A percentile compares a stretch with the other conserved stretches of the same genome.
Evolutionary conservation across 2,329 filamentous ascomycete genomes (phyloP).

Genomic region (Penicillium italicum): DNA sequence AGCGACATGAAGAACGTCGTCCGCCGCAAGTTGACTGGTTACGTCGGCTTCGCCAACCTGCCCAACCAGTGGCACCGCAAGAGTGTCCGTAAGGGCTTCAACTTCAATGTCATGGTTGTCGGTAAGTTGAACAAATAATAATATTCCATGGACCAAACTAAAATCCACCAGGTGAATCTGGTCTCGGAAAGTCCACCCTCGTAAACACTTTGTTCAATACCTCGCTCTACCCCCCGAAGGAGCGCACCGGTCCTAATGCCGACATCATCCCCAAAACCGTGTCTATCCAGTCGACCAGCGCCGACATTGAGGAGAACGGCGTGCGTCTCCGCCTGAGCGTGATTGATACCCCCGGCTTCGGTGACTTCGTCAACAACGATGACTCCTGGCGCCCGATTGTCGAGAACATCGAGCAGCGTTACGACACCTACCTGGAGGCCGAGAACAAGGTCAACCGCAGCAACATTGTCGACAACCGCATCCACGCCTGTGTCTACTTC

Average conservation of each 20-base stretch:
- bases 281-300: slow-evolving; percentile 89
- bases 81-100: slow-evolving; percentile 99
- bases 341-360: slow-evolving; percentile 95
- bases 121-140: slow-evolving; percentile 60
- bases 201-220: slow-evolving; percentile 99
- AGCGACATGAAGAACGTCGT: slow-evolving; percentile 90
- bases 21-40: slow-evolving; percentile 94
- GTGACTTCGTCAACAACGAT: slow-evolving; percentile 99
- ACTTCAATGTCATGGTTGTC: slow-evolving; percentile 99
- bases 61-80: slow-evolving; percentile 99
- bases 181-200: slow-evolving; percentile 96
- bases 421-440: slow-evolving; percentile 95
- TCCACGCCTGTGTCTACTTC: slow-evolving; percentile 99
- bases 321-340: slow-evolving; percentile 94
- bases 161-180: slow-evolving; percentile 76
- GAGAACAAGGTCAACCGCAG: slow-evolving; percentile 99
- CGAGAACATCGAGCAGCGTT: slow-evolving; percentile 99
- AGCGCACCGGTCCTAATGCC: slow-evolving; percentile 94
- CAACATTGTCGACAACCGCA: slow-evolving; percentile 99
- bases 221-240: slow-evolving; percentile 95
- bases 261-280: slow-evolving; percentile 99
- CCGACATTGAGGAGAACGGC: slow-evolving; percentile 97
- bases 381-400: slow-evolving; percentile 99
- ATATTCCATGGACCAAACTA: slow-evolving; percentile 1
- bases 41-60: slow-evolving; percentile 97